Base-by-base conservation (phyloP, 2,329 filamentous ascomycete species). In the Ceratocystis variospora region DNA sequence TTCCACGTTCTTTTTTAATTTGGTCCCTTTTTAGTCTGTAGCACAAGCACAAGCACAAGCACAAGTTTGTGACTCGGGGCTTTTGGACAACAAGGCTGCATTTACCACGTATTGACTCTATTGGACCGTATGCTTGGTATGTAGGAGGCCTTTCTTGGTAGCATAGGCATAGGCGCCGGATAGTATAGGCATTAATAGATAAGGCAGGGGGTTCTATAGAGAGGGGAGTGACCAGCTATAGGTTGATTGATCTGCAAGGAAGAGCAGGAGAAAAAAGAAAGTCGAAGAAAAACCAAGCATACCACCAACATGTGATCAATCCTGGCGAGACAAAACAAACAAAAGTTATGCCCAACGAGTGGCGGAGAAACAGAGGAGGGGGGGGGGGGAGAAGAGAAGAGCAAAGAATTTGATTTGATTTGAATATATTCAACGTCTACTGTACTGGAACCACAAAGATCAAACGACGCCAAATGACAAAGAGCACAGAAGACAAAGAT, bases 221-320 rank as follows among this genome's bases (percentile, higher is more conserved):
- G 22, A 41, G 37, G 37, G 12, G 37, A 41, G 37, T 41, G 3
- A 10, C 33, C 33, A 2, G 33, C 37, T 15, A 41, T 41, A 15
- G 12, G 37, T 41, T 37, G 28, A 59, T 59, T 37, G 28, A 59
- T 59, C 28, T 59, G 28, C 55, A 59, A 59, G 28, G 55, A 59
- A 33, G 4, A 33, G 53, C 37, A 41, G 53, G 48, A 25, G n/a
- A 33, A n/a, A 31, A 57, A 57, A 57, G 22, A 57, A 57, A 15
- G 53, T 57, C 25, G 17, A 59, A 59, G 25, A 31, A 59, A 31
- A 31, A 37, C 0, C n/a, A 37, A 59, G 33, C 6, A n/a, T 12
- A 57, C 10, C 53, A 33, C 10, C 53, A 57, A 31, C 53, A 57
- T 33, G 53, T 57, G 53, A 57, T 57, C 22, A 57, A 57, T 50